Evolutionary conservation across 768 basidiomycete species (phyloP).

Genomic region (Tricholoma flavovirens): DNA sequence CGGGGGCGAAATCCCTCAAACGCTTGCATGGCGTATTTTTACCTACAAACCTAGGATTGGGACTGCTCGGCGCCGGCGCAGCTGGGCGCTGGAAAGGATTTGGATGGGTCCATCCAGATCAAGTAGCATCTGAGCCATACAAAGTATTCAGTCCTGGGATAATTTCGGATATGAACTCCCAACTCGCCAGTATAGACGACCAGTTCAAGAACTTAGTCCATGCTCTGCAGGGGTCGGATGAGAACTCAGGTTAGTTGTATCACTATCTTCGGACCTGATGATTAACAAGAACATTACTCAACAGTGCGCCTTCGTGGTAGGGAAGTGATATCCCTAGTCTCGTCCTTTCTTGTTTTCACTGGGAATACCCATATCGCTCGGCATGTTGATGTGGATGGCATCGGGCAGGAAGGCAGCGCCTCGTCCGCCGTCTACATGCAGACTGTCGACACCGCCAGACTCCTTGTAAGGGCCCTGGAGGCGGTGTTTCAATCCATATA

Average conservation of each 20-base stretch:
- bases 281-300: slow-evolving; percentile 3
- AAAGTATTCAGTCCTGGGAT: slow-evolving; percentile 46
- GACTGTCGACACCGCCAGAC: slow-evolving; percentile 64
- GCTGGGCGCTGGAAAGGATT: slow-evolving; percentile 81
- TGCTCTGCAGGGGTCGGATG: slow-evolving; percentile 26
- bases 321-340: slow-evolving; percentile 49
- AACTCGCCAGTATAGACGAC: slow-evolving; percentile 46
- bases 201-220: slow-evolving; percentile 35
- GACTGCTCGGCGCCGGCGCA: slow-evolving; percentile 74
- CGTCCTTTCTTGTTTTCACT: slow-evolving; percentile 51
- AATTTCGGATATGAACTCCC: slow-evolving; percentile 46
- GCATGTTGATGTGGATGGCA: slow-evolving; percentile 78
- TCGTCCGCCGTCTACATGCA: slow-evolving; percentile 47
- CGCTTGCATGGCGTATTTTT: slow-evolving; percentile 58
- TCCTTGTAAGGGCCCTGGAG: slow-evolving; percentile 67
- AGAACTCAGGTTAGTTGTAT: slow-evolving; percentile 31
- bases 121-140: slow-evolving; percentile 41
- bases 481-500: slow-evolving; percentile 64
- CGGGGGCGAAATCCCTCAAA: slow-evolving; percentile 34
- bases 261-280: not conserved
- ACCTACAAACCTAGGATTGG: slow-evolving; percentile 61
- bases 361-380: slow-evolving; percentile 74
- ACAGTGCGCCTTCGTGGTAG: slow-evolving; percentile 39
- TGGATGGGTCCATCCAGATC: slow-evolving; percentile 64
- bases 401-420: slow-evolving; percentile 43